Conservation (phyloP, 768 basidiomycete genomes). For the Dioszegia crocea region DNA sequence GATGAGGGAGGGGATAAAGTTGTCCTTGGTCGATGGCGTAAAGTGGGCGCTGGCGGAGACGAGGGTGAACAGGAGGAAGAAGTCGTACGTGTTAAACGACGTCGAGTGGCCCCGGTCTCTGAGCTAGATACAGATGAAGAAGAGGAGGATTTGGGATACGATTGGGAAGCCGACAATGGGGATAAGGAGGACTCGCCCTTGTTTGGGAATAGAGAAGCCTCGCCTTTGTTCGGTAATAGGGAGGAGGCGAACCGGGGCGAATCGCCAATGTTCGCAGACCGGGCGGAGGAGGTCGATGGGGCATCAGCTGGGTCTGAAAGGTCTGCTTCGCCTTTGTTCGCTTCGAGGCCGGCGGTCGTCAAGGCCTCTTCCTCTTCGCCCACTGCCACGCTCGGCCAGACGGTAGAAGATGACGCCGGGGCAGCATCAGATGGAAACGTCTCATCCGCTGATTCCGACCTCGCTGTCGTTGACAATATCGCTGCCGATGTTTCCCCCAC, state of each 20-base stretch:
- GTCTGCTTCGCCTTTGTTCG: constrained; percentile 2
- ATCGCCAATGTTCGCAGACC: neutral
- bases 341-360: neutral
- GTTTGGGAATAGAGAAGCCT: constrained; percentile 8
- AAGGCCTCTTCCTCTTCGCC: too few species aligned
- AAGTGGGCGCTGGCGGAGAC: constrained; percentile 3
- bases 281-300: neutral
- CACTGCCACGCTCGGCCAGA: neutral
- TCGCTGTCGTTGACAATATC: neutral
- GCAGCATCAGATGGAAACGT: neutral
- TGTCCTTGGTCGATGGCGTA: constrained; percentile 14
- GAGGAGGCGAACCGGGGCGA: neutral
- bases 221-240: constrained; percentile 12
- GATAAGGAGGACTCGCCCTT: constrained; percentile 7
- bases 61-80: constrained; percentile 5
- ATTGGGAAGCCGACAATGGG: neutral
- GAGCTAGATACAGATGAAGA: neutral
- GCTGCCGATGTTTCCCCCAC: neutral
- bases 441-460: neutral
- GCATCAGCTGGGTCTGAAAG: neutral
- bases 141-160: neutral
- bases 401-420: neutral
- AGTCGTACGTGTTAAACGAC: constrained; percentile 3
- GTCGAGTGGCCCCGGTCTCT: neutral
- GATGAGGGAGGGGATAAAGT: constrained; percentile 11